Base-by-base conservation (phyloP, 106 monocot genomes). In the Allium fistulosum region DNA sequence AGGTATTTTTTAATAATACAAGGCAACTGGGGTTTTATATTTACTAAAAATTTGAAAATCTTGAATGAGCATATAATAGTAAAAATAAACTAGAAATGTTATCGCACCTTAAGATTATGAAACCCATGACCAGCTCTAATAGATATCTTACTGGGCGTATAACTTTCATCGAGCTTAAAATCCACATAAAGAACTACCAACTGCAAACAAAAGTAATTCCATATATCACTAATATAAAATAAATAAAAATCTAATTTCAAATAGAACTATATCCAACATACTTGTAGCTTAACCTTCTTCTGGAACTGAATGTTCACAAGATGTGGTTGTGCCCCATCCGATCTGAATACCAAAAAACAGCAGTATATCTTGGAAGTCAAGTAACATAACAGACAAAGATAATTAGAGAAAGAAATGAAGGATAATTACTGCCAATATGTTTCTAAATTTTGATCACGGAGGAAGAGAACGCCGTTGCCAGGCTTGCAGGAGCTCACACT, bases 401-500 rank as follows among this genome's bases (percentile, higher is more conserved):
- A 49, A 46, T 28, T 13, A 15, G 11, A 17, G 45, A 13, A 51
- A 48, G 48, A 13, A 27, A 62, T 4, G 11, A 18, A 28, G 10
- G 18, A 45, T 12, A 26, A 11, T 37, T 8, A 97, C 97, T 99
- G 97, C 92, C 97, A 99, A 77, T 90, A 99, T 64, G 92, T 92
- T 13, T 99, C 97, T 61, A 90, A 84, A 75, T 85, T 99, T 74
- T 92, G 88, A 66, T 92, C 97, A 11, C 88, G 84, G 69, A 99
- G 97, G 73, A 76, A 78, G 53, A 78, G 67, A 62, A 92, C 84
- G 80, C 96, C 92, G 51, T 92, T 92, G 65, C 92, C 92, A 37
- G 89, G 82, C 76, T 99, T 92, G 87, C 82, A 92, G 71, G 92
- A 92, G 80, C 97, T 92, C 68, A 99, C 97, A 63, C 89, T 92